These are phyloP conservation scores for Saksenaea oblongispora DNA, from an alignment of 371 early-diverging fungal genomes.

Conservation along the genomic window DNA sequence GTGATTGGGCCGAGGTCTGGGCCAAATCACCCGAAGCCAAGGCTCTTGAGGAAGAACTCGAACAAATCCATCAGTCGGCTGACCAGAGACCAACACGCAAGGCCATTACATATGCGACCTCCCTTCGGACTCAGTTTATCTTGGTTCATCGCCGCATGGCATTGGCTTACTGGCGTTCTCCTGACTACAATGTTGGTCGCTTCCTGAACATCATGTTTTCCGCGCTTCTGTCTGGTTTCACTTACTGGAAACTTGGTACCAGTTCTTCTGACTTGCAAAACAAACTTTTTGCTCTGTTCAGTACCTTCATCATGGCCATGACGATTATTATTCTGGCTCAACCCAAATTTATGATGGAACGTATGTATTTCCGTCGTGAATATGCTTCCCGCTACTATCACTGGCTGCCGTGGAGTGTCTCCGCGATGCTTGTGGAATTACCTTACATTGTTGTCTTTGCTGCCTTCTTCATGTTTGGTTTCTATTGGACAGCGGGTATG, in stretches of 20 bases:
- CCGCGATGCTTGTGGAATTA: constrained; percentile 50
- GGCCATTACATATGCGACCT: constrained; percentile 31
- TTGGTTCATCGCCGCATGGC: constrained; percentile 55
- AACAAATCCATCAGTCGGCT: constrained; percentile 19
- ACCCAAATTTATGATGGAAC: constrained; percentile 67
- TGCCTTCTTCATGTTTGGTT: constrained; percentile 54
- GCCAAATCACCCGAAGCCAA: constrained; percentile 29
- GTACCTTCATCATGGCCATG: constrained; percentile 58
- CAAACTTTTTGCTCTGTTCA: constrained; percentile 67
- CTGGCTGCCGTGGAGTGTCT: constrained; percentile 58
- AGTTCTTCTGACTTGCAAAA: constrained; percentile 60
- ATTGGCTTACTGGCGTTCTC: constrained; percentile 55
- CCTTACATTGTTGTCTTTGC: constrained; percentile 54
- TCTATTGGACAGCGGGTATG: constrained; percentile 67
- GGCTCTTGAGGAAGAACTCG: constrained; percentile 19
- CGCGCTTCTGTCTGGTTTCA: constrained; percentile 51
- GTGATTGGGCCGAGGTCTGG: constrained; percentile 63
- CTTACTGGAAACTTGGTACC: constrained; percentile 57
- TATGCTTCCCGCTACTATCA: constrained; percentile 67
- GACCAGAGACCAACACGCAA: constrained; percentile 17
- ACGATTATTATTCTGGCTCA: constrained; percentile 64
- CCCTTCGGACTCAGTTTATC: constrained; percentile 31
- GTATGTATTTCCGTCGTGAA: constrained; percentile 68
- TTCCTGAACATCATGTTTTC: constrained; percentile 37
- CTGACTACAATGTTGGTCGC: constrained; percentile 62